phyloP scores from a whole-genome alignment of 129 eudicot species.

The Flaveria ramosissima region DNA sequence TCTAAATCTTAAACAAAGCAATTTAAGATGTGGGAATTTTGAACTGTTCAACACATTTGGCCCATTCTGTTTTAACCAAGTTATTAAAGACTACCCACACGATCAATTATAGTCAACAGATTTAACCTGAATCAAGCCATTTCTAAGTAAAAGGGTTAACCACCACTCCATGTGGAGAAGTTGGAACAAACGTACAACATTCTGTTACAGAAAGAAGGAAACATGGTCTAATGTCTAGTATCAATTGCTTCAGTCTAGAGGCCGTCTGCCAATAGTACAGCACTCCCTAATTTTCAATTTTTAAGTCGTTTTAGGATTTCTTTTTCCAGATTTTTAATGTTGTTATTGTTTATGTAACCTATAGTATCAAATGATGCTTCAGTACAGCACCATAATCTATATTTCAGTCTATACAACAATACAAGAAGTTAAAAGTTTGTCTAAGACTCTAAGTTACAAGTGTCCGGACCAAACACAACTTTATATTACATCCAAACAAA shows the following conservation, averaged over 20 bases:
- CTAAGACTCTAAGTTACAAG: neutral
- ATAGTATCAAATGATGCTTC: neutral
- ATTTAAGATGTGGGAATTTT: neutral
- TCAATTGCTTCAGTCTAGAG: neutral
- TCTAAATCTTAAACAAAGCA: neutral
- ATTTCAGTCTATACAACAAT: neutral
- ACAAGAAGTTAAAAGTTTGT: neutral
- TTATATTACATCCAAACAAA: conserved; percentile 2
- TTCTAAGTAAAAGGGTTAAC: no score
- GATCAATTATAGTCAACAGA: no score
- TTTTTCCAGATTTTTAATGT: neutral
- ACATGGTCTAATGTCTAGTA: neutral
- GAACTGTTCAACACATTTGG: neutral
- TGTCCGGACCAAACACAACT: neutral
- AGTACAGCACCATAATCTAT: neutral
- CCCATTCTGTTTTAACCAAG: neutral
- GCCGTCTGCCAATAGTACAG: neutral
- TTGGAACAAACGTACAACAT: neutral
- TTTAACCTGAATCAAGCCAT: no score
- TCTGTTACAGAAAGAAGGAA: neutral
- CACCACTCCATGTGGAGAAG: neutral
- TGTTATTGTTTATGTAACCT: neutral
- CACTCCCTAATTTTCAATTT: neutral
- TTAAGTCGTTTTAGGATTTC: neutral
- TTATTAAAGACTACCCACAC: neutral